phyloP scores from a whole-genome alignment of 2,329 filamentous ascomycete species.

The Elsinoe necatrix region DNA sequence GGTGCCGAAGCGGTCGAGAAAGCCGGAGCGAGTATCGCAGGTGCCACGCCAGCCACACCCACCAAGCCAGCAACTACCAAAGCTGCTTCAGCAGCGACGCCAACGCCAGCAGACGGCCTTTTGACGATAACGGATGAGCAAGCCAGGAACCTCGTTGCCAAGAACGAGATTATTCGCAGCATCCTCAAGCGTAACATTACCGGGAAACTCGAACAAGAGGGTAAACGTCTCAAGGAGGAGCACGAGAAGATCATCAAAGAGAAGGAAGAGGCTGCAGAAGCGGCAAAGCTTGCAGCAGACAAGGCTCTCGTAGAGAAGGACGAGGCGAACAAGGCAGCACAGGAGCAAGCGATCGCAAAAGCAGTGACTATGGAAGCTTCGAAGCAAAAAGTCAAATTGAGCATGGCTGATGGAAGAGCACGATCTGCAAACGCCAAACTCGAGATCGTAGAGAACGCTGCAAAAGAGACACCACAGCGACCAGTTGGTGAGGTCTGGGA shows the following conservation, averaged over 20 bases:
- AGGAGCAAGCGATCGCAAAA: constrained; percentile 23
- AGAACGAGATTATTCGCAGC: constrained; percentile 41
- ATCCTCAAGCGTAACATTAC: constrained; percentile 53
- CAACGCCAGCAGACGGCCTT: constrained; percentile 4
- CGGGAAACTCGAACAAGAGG: constrained; percentile 35
- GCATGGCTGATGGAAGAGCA: constrained; percentile 54
- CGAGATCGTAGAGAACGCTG: constrained; percentile 69
- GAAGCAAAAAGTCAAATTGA: constrained; percentile 47
- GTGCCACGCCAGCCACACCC: constrained; percentile 29
- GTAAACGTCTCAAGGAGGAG: constrained; percentile 32
- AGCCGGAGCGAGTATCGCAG: constrained; percentile 22
- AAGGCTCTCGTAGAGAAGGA: neutral
- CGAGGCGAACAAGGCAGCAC: constrained; percentile 22
- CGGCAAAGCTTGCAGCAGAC: constrained; percentile 28
- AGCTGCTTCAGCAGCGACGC: neutral
- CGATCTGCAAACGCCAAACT: constrained; percentile 65
- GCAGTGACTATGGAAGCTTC: constrained; percentile 23
- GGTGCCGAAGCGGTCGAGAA: constrained; percentile 32
- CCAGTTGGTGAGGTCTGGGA: constrained; percentile 83
- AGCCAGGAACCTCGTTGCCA: constrained; percentile 41
- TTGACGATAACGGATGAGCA: constrained; percentile 42
- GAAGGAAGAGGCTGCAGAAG: constrained; percentile 25
- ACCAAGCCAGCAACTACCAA: constrained; percentile 19
- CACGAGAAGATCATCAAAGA: constrained; percentile 22
- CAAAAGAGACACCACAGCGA: constrained; percentile 73